Percentiles rank a stretch among this genome's conserved stretches.
phyloP scores from a whole-genome alignment of 2,329 filamentous ascomycete genomes.

The Aspergillus udagawae region DNA sequence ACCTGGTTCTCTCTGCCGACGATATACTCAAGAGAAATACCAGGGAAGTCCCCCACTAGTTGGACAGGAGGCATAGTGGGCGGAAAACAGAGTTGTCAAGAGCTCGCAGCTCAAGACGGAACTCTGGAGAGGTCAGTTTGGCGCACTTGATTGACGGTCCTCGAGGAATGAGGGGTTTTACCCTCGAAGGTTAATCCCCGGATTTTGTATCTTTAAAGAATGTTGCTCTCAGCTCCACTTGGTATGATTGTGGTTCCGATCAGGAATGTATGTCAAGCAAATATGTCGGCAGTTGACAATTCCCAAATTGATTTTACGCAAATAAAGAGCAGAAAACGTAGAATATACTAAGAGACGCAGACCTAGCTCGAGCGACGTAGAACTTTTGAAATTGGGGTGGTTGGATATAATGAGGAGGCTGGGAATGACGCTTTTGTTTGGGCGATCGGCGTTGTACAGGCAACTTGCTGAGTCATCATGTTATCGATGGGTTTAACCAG shows the following conservation, averaged over 20 bases:
- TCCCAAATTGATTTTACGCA: not conserved
- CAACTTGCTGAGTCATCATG: constrained; percentile 27
- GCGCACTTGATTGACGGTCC: not conserved
- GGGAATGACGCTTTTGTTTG: constrained; percentile 29
- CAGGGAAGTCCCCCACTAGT: constrained; percentile 19
- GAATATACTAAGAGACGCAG: constrained; percentile 10
- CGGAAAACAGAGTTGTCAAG: constrained; percentile 25
- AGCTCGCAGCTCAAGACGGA: constrained; percentile 34
- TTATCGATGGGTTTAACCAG: constrained; percentile 6
- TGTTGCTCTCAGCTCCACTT: not conserved
- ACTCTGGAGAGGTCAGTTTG: constrained; percentile 14
- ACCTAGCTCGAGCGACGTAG: not conserved
- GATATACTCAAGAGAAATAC: constrained; percentile 18
- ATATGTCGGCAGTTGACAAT: not conserved
- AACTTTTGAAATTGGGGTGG: constrained; percentile 31
- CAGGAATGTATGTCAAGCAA: not conserved
- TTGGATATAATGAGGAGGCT: constrained; percentile 34
- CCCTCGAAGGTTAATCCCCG: not conserved
- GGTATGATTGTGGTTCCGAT: not conserved
- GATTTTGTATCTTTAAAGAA: not conserved
- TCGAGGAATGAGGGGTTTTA: constrained; percentile 6
- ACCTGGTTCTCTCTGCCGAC: constrained; percentile 9
- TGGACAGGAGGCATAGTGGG: constrained; percentile 29
- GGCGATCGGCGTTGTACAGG: constrained; percentile 20
- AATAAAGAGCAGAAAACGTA: not conserved